These are phyloP conservation scores for Penstemon barbatus DNA, from an alignment of 257 asterid species.

Conservation along the genomic window DNA sequence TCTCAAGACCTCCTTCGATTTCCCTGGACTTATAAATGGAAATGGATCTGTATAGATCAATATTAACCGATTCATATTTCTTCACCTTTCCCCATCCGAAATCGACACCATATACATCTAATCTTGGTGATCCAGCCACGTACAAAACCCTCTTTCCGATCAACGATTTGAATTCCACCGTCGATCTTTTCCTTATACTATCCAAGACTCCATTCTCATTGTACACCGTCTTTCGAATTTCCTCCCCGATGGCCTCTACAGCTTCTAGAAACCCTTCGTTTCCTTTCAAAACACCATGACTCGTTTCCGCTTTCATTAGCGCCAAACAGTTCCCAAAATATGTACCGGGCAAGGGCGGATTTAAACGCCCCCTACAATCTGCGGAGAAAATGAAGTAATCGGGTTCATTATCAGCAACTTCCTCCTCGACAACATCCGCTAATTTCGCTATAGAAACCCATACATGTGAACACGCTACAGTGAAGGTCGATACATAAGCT, in stretches of 20 bases:
- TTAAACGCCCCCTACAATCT: conserved; percentile 7
- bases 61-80: conserved; percentile 26
- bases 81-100: conserved; percentile 37
- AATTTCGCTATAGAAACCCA: conserved; percentile 26
- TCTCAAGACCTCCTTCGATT: conserved; percentile 26
- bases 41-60: conserved; percentile 8
- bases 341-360: conserved; percentile 4
- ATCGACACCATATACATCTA: conserved; percentile 29
- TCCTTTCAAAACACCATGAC: background rate
- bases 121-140: conserved; percentile 14
- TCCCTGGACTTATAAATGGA: conserved; percentile 10
- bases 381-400: conserved; percentile 7
- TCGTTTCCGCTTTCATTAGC: background rate
- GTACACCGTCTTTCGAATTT: background rate
- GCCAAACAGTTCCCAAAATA: conserved; percentile 25
- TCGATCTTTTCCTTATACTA: background rate
- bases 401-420: background rate
- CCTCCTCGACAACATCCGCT: background rate
- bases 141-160: background rate
- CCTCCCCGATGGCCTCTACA: conserved; percentile 7
- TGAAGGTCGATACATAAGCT: conserved; percentile 13
- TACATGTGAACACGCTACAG: conserved; percentile 9
- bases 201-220: conserved; percentile 8
- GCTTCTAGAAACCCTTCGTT: conserved; percentile 13
- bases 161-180: background rate